These are phyloP conservation scores for Trypanosoma vivax DNA, from an alignment of 208 protist genomes.

Conservation along the genomic window DNA sequence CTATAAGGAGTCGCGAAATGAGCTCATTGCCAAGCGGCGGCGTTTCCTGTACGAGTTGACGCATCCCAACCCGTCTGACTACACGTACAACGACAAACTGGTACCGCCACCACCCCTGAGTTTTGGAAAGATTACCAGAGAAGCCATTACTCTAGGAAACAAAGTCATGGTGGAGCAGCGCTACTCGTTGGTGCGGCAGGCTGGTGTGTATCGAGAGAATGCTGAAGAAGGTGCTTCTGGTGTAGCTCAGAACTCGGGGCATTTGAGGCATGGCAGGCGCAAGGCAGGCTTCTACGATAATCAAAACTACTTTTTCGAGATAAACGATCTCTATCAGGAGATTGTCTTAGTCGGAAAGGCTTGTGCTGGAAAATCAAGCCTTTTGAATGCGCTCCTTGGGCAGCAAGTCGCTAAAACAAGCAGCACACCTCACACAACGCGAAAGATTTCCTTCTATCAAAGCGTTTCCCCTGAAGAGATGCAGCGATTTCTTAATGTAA, in stretches of 20 bases:
- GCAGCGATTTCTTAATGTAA: slow-evolving; percentile 51
- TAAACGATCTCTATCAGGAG: slow-evolving; percentile 88
- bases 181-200: slow-evolving; percentile 71
- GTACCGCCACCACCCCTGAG: slow-evolving; percentile 82
- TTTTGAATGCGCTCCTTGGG: slow-evolving; percentile 80
- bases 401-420: slow-evolving; percentile 78
- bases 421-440: slow-evolving; percentile 82
- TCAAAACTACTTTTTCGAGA: slow-evolving; percentile 89
- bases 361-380: slow-evolving; percentile 80
- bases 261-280: slow-evolving; percentile 16
- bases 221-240: neutral
- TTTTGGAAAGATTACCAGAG: slow-evolving; percentile 75
- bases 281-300: slow-evolving; percentile 67
- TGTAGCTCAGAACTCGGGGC: neutral
- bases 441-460: slow-evolving; percentile 85
- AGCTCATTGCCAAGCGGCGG: slow-evolving; percentile 43
- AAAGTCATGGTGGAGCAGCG: slow-evolving; percentile 66
- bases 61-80: slow-evolving; percentile 73
- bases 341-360: slow-evolving; percentile 81
- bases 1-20: slow-evolving; percentile 62
- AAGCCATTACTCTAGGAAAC: slow-evolving; percentile 56
- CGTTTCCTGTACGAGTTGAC: slow-evolving; percentile 78
- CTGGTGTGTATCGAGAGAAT: slow-evolving; percentile 37
- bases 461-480: slow-evolving; percentile 74
- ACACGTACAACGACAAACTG: slow-evolving; percentile 80